Conservation (phyloP, 2,329 filamentous ascomycete genomes). For the Pseudocercospora vitis region DNA sequence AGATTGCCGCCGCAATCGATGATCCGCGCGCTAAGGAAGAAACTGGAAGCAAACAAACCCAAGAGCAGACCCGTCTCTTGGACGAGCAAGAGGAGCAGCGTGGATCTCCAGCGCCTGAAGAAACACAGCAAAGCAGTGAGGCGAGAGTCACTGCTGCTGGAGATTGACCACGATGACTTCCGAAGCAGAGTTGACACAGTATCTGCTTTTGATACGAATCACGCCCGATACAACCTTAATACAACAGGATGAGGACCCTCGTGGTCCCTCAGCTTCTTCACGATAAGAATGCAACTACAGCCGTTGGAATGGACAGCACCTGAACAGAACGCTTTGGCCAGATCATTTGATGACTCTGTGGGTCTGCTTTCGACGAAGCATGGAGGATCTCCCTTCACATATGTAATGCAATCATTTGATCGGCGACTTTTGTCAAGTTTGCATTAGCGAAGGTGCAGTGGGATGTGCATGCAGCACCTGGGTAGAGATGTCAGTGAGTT, state of each 20-base stretch:
- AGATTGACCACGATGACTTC: neutral
- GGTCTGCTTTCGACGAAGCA: no score
- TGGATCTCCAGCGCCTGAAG: slow-evolving; percentile 28
- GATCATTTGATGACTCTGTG: neutral
- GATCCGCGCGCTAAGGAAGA: slow-evolving; percentile 39
- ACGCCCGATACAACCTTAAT: slow-evolving; percentile 5
- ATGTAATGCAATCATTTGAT: neutral
- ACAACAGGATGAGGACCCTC: slow-evolving; percentile 2
- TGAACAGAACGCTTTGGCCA: neutral
- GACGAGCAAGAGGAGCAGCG: slow-evolving; percentile 27
- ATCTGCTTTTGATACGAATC: slow-evolving; percentile 5
- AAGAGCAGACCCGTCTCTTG: slow-evolving; percentile 36
- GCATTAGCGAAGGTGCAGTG: neutral
- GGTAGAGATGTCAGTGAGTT: neutral
- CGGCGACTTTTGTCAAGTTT: neutral
- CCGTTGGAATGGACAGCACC: neutral
- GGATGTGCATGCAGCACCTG: neutral
- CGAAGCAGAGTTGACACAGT: slow-evolving; percentile 11
- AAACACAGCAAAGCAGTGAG: no score
- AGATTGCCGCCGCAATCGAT: slow-evolving; percentile 36
- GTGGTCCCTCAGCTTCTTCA: neutral
- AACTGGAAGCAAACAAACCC: slow-evolving; percentile 33
- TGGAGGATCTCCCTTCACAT: no score
- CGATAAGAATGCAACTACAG: slow-evolving; percentile 4
- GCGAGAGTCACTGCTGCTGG: no score